Conservation (phyloP, 208 protist genomes). For the Trypanosoma rangeli region DNA sequence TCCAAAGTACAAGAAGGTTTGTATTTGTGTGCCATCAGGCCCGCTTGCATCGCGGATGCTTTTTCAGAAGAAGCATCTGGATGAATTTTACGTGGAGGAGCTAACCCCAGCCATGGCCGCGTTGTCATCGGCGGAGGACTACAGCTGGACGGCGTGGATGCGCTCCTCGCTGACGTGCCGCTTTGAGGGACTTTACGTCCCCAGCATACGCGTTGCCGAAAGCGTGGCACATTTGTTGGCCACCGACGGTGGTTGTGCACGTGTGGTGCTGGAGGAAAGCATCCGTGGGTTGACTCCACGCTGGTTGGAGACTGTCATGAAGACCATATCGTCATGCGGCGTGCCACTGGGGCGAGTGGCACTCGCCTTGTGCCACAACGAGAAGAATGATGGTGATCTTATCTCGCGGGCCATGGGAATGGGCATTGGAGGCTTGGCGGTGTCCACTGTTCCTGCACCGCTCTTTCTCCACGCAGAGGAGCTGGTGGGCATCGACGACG, state of each 20-base stretch:
- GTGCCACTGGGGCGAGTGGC: constrained; percentile 38
- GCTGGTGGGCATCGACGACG: constrained; percentile 29
- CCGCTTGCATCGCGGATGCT: constrained; percentile 60
- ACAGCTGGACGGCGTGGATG: constrained; percentile 76
- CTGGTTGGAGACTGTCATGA: constrained; percentile 78
- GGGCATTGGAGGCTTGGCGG: constrained; percentile 41
- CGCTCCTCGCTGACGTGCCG: constrained; percentile 73
- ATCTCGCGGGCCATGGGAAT: constrained; percentile 52
- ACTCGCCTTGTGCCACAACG: constrained; percentile 44
- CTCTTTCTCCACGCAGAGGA: constrained; percentile 38
- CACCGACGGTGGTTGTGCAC: constrained; percentile 9
- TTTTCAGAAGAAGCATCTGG: constrained; percentile 38
- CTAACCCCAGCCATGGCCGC: constrained; percentile 29
- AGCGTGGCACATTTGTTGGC: constrained; percentile 50
- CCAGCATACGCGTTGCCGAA: constrained; percentile 67
- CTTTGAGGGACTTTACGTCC: constrained; percentile 75
- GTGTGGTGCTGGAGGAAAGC: constrained; percentile 69
- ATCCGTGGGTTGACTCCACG: constrained; percentile 52
- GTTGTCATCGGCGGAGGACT: constrained; percentile 10
- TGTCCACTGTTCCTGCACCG: constrained; percentile 24
- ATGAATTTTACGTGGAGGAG: constrained; percentile 44
- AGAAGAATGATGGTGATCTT: constrained; percentile 17
- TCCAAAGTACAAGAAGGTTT: constrained; percentile 40
- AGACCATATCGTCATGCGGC: constrained; percentile 70
- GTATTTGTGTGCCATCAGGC: constrained; percentile 70